These are phyloP conservation scores for Malus fusca DNA, from an alignment of 306 rosid species.

Conservation along the genomic window DNA sequence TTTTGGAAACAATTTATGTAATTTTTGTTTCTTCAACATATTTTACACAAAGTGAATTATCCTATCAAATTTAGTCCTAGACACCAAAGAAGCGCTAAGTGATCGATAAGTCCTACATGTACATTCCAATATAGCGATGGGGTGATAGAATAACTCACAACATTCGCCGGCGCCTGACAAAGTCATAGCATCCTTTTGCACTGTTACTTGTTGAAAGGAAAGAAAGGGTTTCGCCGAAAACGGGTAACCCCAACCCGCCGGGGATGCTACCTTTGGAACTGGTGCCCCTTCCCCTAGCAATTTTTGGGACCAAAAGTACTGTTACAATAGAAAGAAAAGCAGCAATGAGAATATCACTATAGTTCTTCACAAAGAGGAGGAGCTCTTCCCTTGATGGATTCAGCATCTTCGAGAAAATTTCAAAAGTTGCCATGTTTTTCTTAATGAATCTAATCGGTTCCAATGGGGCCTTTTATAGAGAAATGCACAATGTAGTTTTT, in stretches of 20 bases:
- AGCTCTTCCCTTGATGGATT: conserved; percentile 28
- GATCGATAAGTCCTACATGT: neutral
- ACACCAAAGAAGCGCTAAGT: no score
- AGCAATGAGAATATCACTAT: conserved; percentile 19
- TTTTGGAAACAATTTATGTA: no score
- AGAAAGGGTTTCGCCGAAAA: conserved; percentile 60
- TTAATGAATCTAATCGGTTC: neutral
- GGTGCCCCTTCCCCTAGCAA: conserved; percentile 28
- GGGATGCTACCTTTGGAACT: conserved; percentile 32
- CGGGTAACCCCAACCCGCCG: conserved; percentile 59
- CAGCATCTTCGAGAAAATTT: conserved; percentile 27
- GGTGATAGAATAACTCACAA: conserved; percentile 40
- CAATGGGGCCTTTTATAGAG: neutral
- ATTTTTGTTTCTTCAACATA: no score
- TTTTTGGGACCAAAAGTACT: conserved; percentile 31
- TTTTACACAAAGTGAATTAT: no score
- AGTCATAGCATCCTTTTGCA: conserved; percentile 65
- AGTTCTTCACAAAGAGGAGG: conserved; percentile 21
- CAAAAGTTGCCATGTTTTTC: no score
- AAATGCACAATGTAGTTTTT: no score
- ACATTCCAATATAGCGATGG: neutral
- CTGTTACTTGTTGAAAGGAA: conserved; percentile 62
- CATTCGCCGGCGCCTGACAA: conserved; percentile 57
- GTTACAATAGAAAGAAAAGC: conserved; percentile 30
- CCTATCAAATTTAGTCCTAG: no score